Evolutionary conservation across 768 basidiomycete genomes (phyloP).

Genomic region (Xerocomus spinulosus): DNA sequence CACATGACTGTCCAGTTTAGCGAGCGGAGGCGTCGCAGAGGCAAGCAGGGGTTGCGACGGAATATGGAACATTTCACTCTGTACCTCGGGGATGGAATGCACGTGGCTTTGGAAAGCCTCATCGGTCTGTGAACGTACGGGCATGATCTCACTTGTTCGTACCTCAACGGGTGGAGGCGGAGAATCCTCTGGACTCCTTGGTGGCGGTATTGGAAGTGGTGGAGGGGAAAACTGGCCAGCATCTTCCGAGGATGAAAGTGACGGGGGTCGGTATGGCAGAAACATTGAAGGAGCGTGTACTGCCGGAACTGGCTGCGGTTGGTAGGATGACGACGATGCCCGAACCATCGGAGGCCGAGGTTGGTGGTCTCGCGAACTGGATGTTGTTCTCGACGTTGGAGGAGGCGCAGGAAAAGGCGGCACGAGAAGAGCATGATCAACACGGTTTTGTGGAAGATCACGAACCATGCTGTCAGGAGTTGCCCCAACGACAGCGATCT

Average conservation of each 20-base stretch:
- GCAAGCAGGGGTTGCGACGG: conserved; percentile 4
- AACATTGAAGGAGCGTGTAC: conserved; percentile 23
- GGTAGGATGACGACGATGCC: conserved; percentile 12
- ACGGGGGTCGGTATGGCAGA: conserved; percentile 21
- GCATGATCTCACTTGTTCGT: conserved; percentile 26
- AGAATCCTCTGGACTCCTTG: conserved; percentile 21
- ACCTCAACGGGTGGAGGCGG: conserved; percentile 18
- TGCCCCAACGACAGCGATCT: conserved; percentile 30
- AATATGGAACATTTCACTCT: conserved; percentile 25
- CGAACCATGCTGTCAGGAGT: conserved; percentile 19
- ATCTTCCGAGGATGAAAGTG: conserved; percentile 13
- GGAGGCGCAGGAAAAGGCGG: conserved; percentile 28
- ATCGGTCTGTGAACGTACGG: conserved; percentile 13
- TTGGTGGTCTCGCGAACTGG: conserved; percentile 21
- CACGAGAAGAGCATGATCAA: conserved; percentile 23
- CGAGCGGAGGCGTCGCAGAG: background rate
- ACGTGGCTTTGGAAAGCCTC: background rate
- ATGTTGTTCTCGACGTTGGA: conserved; percentile 20
- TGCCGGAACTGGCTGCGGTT: conserved; percentile 6
- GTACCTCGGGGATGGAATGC: conserved; percentile 11
- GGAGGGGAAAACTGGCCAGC: conserved; percentile 25
- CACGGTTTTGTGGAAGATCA: conserved; percentile 22
- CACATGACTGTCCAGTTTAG: conserved; percentile 3
- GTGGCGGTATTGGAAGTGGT: conserved; percentile 28
- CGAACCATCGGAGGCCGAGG: conserved; percentile 8